Conservation (phyloP, 192 early-diverging fungal genomes). For the Podila minutissima region DNA sequence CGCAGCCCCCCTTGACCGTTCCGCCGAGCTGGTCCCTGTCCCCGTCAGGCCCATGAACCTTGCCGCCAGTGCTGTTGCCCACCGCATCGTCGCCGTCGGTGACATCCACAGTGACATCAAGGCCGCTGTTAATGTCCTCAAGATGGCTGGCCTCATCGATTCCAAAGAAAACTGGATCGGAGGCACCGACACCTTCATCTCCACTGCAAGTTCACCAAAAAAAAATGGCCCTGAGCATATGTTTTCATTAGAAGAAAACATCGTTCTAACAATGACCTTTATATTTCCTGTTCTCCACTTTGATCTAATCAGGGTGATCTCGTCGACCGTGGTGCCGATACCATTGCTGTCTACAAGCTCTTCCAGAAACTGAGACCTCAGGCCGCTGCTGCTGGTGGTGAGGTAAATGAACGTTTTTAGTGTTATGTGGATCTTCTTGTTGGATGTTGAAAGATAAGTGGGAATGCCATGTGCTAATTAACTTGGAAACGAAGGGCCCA, state of each 20-base stretch:
- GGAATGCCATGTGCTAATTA: background rate
- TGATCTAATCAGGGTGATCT: conserved; percentile 68
- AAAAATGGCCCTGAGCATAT: too few relatives aligned
- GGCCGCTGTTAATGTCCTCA: conserved; percentile 62
- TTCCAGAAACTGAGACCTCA: conserved; percentile 66
- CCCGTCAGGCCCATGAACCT: background rate
- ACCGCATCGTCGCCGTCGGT: conserved; percentile 72
- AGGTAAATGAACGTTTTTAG: conserved; percentile 25
- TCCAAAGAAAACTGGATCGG: conserved; percentile 69
- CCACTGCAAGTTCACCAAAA: conserved; percentile 59
- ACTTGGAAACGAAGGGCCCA: too few relatives aligned
- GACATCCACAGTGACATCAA: conserved; percentile 78
- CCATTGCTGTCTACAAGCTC: conserved; percentile 72
- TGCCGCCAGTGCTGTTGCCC: background rate
- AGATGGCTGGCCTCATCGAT: conserved; percentile 69
- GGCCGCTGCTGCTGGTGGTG: conserved; percentile 59
- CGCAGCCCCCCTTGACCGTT: conserved; percentile 1
- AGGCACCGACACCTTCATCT: conserved; percentile 66
- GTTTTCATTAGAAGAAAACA: background rate
- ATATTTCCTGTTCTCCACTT: background rate
- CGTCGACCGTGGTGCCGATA: conserved; percentile 79
- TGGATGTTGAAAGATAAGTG: background rate
- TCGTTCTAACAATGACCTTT: background rate
- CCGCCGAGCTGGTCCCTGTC: background rate
- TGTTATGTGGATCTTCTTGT: background rate